Evolutionary conservation across 1,284 basidiomycete species (phyloP).

Genomic region (Puccinia novopanici): DNA sequence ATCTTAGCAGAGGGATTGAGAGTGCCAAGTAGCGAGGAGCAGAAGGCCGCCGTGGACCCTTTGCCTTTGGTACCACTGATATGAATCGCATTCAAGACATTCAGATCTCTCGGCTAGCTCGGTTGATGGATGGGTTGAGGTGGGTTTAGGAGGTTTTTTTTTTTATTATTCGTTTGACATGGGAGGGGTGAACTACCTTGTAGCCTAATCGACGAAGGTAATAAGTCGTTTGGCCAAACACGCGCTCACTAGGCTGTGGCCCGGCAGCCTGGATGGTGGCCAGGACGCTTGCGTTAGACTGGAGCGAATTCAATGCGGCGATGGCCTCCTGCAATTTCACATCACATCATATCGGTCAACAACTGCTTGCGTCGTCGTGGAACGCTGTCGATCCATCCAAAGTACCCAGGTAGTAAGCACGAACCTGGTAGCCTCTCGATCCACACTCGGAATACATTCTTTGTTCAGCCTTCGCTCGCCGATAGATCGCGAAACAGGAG

Average conservation of each 20-base stretch:
- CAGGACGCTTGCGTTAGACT: conserved; percentile 59
- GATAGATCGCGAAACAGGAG: background rate
- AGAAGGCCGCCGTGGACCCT: conserved; percentile 92
- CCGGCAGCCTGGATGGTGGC: conserved; percentile 45
- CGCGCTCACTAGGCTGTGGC: conserved; percentile 12
- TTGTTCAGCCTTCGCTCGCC: background rate
- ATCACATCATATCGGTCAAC: background rate
- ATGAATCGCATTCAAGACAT: conserved; percentile 88
- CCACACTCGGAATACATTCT: conserved; percentile 13
- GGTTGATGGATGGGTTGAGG: conserved; percentile 3
- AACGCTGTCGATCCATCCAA: background rate
- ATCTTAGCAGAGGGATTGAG: conserved; percentile 26
- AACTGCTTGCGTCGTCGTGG: conserved; percentile 8
- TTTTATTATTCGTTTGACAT: conserved; percentile 57
- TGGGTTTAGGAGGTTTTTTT: background rate
- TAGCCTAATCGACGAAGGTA: conserved; percentile 82
- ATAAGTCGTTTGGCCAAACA: conserved; percentile 65
- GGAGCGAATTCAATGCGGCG: conserved; percentile 81
- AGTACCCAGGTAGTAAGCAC: background rate
- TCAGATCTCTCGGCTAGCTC: conserved; percentile 75
- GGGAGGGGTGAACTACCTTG: conserved; percentile 71
- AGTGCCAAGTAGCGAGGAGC: conserved; percentile 56
- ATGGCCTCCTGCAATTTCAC: conserved; percentile 70
- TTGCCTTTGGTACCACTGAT: conserved; percentile 99
- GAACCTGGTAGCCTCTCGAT: conserved; percentile 20